Conservation (phyloP, 805 yeast species). For the Dipodascopsis tothii region DNA sequence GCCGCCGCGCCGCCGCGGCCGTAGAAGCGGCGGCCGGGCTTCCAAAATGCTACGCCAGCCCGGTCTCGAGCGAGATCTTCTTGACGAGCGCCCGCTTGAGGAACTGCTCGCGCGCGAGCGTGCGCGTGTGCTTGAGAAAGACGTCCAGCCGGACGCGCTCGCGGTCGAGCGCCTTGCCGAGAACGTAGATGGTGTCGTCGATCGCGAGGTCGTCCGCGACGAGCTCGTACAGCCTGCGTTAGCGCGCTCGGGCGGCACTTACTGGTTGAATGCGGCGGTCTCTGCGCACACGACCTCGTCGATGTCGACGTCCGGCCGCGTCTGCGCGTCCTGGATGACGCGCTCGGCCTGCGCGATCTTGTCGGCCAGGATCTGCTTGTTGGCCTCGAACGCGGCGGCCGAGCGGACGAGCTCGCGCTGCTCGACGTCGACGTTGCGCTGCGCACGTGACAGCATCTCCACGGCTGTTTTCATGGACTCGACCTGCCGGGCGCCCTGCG, state of each 20-base stretch:
- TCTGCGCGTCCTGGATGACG: constrained; percentile 31
- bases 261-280: constrained; percentile 49
- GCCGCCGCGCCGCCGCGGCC: no score
- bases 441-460: constrained; percentile 33
- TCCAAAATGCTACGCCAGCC: no score
- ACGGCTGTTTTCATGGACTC: constrained; percentile 31
- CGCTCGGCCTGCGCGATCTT: constrained; percentile 25
- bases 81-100: constrained; percentile 40
- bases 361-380: constrained; percentile 15
- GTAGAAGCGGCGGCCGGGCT: no score
- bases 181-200: constrained; percentile 55
- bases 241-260: neutral
- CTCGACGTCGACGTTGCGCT: constrained; percentile 35
- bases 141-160: constrained; percentile 40
- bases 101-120: constrained; percentile 59
- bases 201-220: constrained; percentile 62
- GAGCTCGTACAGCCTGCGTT: constrained; percentile 41
- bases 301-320: constrained; percentile 26
- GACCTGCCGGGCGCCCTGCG: constrained; percentile 25
- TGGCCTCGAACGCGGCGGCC: constrained; percentile 38
- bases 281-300: constrained; percentile 45
- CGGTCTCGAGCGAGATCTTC: constrained; percentile 22
- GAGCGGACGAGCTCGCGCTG: constrained; percentile 23
- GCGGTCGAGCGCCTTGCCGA: constrained; percentile 49
- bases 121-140: constrained; percentile 44